phyloP scores from a whole-genome alignment of 2,329 filamentous ascomycete genomes.

The Ceratocystis cubensis region DNA sequence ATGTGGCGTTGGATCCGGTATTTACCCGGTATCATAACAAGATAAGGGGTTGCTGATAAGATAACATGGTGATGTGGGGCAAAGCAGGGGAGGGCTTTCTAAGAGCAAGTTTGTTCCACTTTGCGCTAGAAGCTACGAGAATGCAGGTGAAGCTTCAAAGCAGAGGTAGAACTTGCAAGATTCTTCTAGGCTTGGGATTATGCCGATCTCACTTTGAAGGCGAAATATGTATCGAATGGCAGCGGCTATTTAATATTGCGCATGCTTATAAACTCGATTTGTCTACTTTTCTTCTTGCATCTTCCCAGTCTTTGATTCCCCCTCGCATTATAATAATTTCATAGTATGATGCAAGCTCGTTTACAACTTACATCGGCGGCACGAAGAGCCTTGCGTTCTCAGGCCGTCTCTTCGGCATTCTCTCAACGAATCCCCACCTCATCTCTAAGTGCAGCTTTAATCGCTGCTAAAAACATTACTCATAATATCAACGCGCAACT shows the following conservation, averaged over 20 bases:
- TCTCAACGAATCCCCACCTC: constrained; percentile 3
- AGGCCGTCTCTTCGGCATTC: neutral
- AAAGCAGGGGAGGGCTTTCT: neutral
- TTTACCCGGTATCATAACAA: constrained; percentile 2
- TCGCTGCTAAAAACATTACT: constrained; percentile 30
- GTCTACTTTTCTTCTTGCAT: neutral
- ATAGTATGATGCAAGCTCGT: constrained; percentile 32
- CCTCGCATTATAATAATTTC: neutral
- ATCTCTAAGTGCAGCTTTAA: constrained; percentile 22
- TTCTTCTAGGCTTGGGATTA: neutral
- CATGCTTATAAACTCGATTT: neutral
- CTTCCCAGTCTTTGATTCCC: constrained; percentile 6
- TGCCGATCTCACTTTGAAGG: neutral
- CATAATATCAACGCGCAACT: neutral
- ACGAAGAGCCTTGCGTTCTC: constrained; percentile 25
- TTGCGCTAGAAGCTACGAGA: constrained; percentile 32
- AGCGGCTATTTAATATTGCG: constrained; percentile 1
- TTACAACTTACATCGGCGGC: constrained; percentile 31
- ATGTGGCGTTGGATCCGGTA: constrained; percentile 7
- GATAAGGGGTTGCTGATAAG: constrained; percentile 13
- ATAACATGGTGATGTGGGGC: neutral
- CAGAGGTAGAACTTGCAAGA: constrained; percentile 12
- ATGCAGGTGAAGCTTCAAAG: constrained; percentile 25
- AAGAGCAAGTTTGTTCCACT: constrained; percentile 4
- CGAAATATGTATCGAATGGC: constrained; percentile 11